A percentile compares a stretch with the other conserved stretches of the same genome.
Conservation (phyloP, 768 basidiomycete species). For the Leccinum rimulosum region DNA sequence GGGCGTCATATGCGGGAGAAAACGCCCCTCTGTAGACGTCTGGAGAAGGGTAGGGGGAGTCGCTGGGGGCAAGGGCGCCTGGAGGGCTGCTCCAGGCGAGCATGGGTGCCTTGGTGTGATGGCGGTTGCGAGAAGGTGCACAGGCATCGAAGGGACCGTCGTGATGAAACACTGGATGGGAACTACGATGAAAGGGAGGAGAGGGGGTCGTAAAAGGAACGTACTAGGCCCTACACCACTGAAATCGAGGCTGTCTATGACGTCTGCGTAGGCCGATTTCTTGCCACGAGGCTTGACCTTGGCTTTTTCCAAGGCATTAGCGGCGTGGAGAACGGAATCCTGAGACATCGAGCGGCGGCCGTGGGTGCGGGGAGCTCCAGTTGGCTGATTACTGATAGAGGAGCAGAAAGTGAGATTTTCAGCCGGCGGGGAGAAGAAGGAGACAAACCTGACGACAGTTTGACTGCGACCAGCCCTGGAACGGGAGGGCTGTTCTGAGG, state of each 20-base stretch:
- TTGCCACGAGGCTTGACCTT: slow-evolving; percentile 50
- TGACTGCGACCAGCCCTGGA: slow-evolving; percentile 56
- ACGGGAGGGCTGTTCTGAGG: slow-evolving; percentile 42
- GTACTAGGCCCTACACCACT: slow-evolving; percentile 81
- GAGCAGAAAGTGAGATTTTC: slow-evolving; percentile 19
- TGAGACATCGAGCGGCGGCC: slow-evolving; percentile 50
- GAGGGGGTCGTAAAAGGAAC: slow-evolving; percentile 31
- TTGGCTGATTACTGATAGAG: slow-evolving; percentile 21
- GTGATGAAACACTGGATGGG: slow-evolving; percentile 76
- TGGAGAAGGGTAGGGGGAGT: slow-evolving; percentile 51
- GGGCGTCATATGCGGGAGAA: slow-evolving; percentile 51
- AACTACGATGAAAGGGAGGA: slow-evolving; percentile 2
- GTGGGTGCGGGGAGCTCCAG: slow-evolving; percentile 23
- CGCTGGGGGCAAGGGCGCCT: slow-evolving; percentile 38
- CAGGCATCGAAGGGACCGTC: slow-evolving; percentile 92
- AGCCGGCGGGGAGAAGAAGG: slow-evolving; percentile 4
- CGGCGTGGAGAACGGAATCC: slow-evolving; percentile 42
- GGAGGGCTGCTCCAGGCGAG: slow-evolving; percentile 60
- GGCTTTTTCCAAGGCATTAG: slow-evolving; percentile 42
- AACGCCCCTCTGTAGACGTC: slow-evolving; percentile 42
- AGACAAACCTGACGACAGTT: slow-evolving; percentile 39
- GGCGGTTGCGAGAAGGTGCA: slow-evolving; percentile 84
- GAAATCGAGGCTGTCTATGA: slow-evolving; percentile 86
- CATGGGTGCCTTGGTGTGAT: slow-evolving; percentile 79
- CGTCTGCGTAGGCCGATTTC: slow-evolving; percentile 85